Evolutionary conservation across 2,329 filamentous ascomycete species (phyloP), one percentile per base, ranked within the genome.

Genomic region (Furcasterigmium sp.): DNA sequence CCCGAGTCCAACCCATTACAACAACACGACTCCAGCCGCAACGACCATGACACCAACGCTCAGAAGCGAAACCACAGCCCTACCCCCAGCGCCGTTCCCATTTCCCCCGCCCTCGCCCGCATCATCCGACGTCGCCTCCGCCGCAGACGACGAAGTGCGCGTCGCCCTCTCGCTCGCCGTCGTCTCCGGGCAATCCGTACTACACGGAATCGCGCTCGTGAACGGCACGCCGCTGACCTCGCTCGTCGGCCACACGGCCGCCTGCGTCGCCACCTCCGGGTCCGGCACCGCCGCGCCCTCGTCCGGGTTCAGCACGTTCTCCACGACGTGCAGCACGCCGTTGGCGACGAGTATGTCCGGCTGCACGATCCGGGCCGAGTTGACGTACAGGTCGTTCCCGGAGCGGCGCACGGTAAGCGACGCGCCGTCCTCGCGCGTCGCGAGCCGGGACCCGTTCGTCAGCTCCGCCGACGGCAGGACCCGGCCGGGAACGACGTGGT

Each of bases 291-390:
- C 59, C 3, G 50, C 51, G 13, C 60, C 45, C 4, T 56, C 62
- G 29, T 68, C 56, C 2, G 69, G 72, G 53, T 70, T 75, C 23
- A 76, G 59, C 8, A 75, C 69, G 44, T 65, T 68, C 54, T 82
- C 77, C 44, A 81, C 67, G 36, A 81, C 63, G 56, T 82, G 78
- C 17, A 80, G 58, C 39, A 81, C 74, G 30, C 78, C 78, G 52
- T 80, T 80, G 43, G 73, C 69, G 37, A 78, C 57, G 14, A 82
- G 61, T 25, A 78, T 67, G 50, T 81, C 74, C 1, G 70, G 62
- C 46, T 68, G 62, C n/a, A 74, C 59, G 19, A 82, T 62, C 52
- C 72, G 67, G 4, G 76, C 75, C n/a, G 68, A 65, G 63, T 79
- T 76, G 51, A 76, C 59, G 48, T 65, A 76, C 54, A 69, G 74